These are phyloP conservation scores for Cyberlindnera veronae DNA, from an alignment of 805 yeast species.

Conservation along the genomic window DNA sequence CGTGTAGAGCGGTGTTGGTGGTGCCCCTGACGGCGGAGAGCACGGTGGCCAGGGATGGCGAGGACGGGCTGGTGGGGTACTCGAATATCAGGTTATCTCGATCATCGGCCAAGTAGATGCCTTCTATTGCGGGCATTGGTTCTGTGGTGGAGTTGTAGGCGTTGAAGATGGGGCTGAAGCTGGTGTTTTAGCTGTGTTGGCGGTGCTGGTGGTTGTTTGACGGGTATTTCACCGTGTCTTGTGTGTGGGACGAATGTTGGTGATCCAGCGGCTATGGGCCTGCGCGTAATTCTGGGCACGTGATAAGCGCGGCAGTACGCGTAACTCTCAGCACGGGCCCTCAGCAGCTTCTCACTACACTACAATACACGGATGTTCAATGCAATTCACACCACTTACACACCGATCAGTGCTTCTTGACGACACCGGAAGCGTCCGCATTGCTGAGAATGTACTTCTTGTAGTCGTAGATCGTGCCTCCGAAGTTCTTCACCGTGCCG, in stretches of 20 bases:
- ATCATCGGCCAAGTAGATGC: conserved; percentile 38
- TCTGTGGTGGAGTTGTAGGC: background rate
- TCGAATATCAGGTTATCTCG: conserved; percentile 37
- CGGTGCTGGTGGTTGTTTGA: no score
- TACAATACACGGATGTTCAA: no score
- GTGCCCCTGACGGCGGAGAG: conserved; percentile 23
- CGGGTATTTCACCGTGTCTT: no score
- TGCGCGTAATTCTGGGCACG: conserved; percentile 4
- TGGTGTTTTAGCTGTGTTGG: no score
- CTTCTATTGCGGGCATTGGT: conserved; percentile 34
- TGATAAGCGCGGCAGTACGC: background rate
- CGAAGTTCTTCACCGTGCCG: conserved; percentile 72
- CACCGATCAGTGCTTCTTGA: conserved; percentile 68
- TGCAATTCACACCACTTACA: no score
- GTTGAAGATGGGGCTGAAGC: background rate
- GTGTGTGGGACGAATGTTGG: no score
- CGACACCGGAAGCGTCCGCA: conserved; percentile 87
- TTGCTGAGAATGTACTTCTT: conserved; percentile 78
- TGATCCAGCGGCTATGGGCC: background rate
- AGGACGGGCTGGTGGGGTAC: conserved; percentile 32
- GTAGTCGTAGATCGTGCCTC: conserved; percentile 82
- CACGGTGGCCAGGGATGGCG: conserved; percentile 32
- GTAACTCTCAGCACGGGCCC: background rate
- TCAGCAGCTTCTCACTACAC: no score
- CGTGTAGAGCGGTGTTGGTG: background rate